Evolutionary conservation across 2,329 filamentous ascomycete genomes (phyloP).

Genomic region (Cadophora malorum): DNA sequence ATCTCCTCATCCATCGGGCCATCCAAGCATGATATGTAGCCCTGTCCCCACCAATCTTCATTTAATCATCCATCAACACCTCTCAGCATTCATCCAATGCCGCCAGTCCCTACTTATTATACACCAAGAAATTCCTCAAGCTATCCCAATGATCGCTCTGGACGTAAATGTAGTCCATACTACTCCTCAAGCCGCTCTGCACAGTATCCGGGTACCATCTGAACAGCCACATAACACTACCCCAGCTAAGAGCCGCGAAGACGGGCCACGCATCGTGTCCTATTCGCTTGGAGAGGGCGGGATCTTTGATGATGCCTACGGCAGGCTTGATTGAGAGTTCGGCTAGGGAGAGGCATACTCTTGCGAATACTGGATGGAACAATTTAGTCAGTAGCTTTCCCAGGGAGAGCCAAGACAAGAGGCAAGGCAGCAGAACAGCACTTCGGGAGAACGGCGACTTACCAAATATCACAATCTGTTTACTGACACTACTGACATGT

Average conservation of each 20-base stretch:
- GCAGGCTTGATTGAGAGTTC: conserved; percentile 78
- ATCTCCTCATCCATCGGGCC: neutral
- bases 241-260: conserved; percentile 92
- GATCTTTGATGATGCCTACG: conserved; percentile 55
- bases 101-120: conserved; percentile 65
- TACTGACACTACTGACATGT: conserved; percentile 79
- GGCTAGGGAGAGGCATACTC: conserved; percentile 84
- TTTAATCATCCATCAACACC: neutral
- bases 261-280: conserved; percentile 84
- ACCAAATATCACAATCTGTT: conserved; percentile 95
- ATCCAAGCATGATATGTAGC: neutral
- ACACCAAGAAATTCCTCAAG: conserved; percentile 81
- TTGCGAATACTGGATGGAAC: conserved; percentile 72
- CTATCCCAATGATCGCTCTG: conserved; percentile 92
- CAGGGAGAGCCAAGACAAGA: neutral
- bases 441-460: conserved; percentile 8
- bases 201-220: conserved; percentile 89
- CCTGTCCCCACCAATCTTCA: neutral
- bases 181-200: conserved; percentile 88
- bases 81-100: neutral
- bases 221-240: conserved; percentile 93
- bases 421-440: neutral
- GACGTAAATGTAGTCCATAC: conserved; percentile 96
- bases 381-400: neutral
- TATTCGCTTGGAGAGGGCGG: conserved; percentile 55